phyloP scores from a whole-genome alignment of 306 rosid species.

The Cucurbita argyrosperma region DNA sequence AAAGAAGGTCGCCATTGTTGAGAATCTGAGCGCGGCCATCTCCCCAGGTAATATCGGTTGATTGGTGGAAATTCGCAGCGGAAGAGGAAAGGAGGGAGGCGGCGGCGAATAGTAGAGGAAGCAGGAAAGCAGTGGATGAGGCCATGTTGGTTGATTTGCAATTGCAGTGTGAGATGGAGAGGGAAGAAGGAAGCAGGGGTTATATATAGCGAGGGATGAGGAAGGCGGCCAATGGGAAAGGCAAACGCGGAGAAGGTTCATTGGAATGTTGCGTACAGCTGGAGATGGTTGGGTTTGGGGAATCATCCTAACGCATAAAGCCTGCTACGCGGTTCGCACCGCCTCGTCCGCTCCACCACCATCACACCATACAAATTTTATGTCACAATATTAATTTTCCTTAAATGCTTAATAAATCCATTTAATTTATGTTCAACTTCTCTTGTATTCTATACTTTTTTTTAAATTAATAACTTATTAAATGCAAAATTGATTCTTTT shows the following conservation, averaged over 20 bases:
- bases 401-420: too few relatives aligned
- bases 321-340: too few relatives aligned
- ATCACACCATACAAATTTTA: too few relatives aligned
- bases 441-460: too few relatives aligned
- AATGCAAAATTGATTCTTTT: too few relatives aligned
- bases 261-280: background rate
- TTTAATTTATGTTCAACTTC: too few relatives aligned
- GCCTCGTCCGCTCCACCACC: too few relatives aligned
- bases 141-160: background rate
- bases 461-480: too few relatives aligned
- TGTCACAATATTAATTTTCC: too few relatives aligned
- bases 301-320: too few relatives aligned
- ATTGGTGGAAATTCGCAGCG: constrained; percentile 9
- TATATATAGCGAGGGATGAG: background rate
- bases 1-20: constrained; percentile 16
- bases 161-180: background rate
- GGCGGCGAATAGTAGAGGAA: background rate
- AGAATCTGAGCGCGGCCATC: constrained; percentile 6
- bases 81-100: background rate
- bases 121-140: background rate
- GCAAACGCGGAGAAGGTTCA: background rate
- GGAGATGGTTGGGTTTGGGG: background rate
- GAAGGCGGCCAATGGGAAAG: background rate
- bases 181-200: too few relatives aligned
- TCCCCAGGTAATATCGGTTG: constrained; percentile 23